Base-by-base conservation (phyloP, 2,329 filamentous ascomycete genomes). In the Hyphodiscus sp. region DNA sequence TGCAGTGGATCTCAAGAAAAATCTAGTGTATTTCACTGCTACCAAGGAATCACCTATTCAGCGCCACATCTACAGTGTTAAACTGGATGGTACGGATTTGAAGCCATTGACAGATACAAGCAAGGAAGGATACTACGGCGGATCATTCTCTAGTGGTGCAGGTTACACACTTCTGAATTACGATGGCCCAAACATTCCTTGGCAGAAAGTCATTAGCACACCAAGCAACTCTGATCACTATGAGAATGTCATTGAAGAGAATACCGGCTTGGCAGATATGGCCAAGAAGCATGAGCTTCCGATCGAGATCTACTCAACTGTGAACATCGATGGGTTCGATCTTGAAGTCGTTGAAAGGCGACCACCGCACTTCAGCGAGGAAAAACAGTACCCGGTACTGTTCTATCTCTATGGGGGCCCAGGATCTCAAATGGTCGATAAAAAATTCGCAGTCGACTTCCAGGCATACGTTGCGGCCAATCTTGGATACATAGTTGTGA, bases 391-490 rank as follows among this genome's bases (percentile, higher is more conserved):
- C 63, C 94, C 94, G 0, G 91, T 99, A 1, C 80, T 99, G 4
- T 99, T 99, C 76, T 86, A 89, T 65, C 85, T 96, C 55, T 99
- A 99, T 74, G 92, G 89, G 20, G 94, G 94, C 0, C 94, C 94
- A 0, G 89, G 87, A n/a, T 96, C 91, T 18, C 95, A 99, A 68
- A 81, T 81, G 8, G 94, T 99, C 1, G 77, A 81, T 63, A 91
- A 92, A 68, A 79, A 72, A 52, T 99, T 96, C 72, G 71, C 69
- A 10, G 83, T 99, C 55, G 88, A 96, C 68, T 99, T 95, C 68
- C 90, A 97, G 67, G 81, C 89, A 7, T 97, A 94, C 67, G 76
- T 96, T 43, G 91, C 94, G 30, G 86, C 89, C 0, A 83, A 76
- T 19, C 79, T 99, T 1, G 92, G 91, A 43, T 99, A 99, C 71